Evolutionary conservation across 2,329 filamentous ascomycete genomes (phyloP).

Genomic region (Gliomastix tumulicola): DNA sequence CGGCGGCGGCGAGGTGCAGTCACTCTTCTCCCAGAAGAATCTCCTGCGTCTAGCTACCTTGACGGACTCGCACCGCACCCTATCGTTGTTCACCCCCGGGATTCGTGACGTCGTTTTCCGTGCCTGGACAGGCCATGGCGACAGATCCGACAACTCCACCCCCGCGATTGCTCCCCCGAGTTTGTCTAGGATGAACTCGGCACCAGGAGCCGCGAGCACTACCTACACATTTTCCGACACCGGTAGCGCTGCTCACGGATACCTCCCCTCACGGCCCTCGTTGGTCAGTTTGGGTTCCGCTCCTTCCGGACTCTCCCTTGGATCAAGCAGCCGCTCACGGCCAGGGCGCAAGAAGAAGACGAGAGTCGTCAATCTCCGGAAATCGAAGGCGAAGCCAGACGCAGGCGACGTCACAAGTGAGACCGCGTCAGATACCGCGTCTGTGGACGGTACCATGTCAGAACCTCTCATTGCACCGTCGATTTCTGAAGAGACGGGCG

Average conservation of each 20-base stretch:
- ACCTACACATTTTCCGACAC: slow-evolving; percentile 71
- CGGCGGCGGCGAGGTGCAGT: slow-evolving; percentile 73
- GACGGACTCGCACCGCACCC: slow-evolving; percentile 80
- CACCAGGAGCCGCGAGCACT: slow-evolving; percentile 48
- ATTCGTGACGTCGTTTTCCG: slow-evolving; percentile 86
- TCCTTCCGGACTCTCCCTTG: slow-evolving; percentile 55
- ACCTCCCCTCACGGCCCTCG: slow-evolving; percentile 62
- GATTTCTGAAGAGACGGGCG: slow-evolving; percentile 52
- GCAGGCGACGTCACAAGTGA: slow-evolving; percentile 40
- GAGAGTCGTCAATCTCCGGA: slow-evolving; percentile 74
- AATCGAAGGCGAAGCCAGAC: slow-evolving; percentile 46
- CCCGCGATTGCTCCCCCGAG: slow-evolving; percentile 41
- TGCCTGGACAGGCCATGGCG: slow-evolving; percentile 78
- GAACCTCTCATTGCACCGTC: slow-evolving; percentile 50
- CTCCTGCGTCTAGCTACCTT: slow-evolving; percentile 74
- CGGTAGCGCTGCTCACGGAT: slow-evolving; percentile 55
- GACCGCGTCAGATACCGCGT: slow-evolving; percentile 43
- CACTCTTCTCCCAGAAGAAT: slow-evolving; percentile 93
- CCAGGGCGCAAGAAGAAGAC: slow-evolving; percentile 73
- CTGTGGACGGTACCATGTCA: slow-evolving; percentile 52
- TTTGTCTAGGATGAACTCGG: slow-evolving; percentile 57
- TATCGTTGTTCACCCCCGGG: slow-evolving; percentile 87
- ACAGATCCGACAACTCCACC: slow-evolving; percentile 55
- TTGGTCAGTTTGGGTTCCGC: slow-evolving; percentile 55
- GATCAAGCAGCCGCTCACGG: slow-evolving; percentile 53